Evolutionary conservation across 257 asterid species (phyloP).

Genomic region (Catharanthus roseus): DNA sequence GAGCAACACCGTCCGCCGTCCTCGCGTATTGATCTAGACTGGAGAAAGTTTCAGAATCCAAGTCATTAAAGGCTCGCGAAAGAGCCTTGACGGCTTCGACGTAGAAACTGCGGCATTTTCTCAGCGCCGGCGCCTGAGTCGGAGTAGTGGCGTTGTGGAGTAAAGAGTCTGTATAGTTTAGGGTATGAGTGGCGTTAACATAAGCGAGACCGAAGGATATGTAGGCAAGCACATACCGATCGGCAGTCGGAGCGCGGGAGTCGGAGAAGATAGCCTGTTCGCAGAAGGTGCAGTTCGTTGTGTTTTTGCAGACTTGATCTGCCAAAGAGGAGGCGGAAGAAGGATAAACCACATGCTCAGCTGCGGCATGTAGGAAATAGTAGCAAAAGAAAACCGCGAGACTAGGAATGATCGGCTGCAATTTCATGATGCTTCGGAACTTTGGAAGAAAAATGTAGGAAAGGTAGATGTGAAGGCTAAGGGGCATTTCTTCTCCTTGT

Average conservation of each 20-base stretch:
- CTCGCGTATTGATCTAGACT: neutral
- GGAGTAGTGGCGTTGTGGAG: neutral
- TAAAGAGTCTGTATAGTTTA: neutral
- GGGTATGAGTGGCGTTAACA: neutral
- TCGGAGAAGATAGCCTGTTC: neutral
- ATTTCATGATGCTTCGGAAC: too few species aligned
- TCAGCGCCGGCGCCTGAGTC: neutral
- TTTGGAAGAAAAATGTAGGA: too few species aligned
- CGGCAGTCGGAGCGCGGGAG: neutral
- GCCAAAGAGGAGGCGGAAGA: neutral
- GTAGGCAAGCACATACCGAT: neutral
- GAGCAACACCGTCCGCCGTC: neutral
- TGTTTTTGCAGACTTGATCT: neutral
- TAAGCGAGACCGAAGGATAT: neutral
- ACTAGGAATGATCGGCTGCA: too few species aligned
- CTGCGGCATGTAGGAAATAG: too few species aligned
- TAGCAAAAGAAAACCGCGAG: too few species aligned
- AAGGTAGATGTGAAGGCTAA: too few species aligned
- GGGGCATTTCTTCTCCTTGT: too few species aligned
- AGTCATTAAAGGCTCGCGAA: neutral
- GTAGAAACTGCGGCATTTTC: neutral
- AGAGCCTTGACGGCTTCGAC: neutral
- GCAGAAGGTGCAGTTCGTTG: neutral
- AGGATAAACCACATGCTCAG: too few species aligned
- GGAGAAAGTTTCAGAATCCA: neutral